Evolutionary conservation across 257 asterid species (phyloP).

Genomic region (Petrea volubilis): DNA sequence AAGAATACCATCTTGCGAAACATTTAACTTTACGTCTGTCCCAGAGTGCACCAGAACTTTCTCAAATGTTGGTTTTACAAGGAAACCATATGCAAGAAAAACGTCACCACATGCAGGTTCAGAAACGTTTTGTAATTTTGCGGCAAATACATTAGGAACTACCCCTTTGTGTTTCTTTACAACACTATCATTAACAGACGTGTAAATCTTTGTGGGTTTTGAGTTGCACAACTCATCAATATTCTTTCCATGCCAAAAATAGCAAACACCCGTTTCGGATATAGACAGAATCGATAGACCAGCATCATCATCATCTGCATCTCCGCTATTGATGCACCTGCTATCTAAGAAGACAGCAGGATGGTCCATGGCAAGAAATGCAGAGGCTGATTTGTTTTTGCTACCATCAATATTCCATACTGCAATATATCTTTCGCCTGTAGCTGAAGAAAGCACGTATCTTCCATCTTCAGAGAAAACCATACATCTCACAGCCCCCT

Average conservation of each 20-base stretch:
- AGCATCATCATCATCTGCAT: conserved; percentile 43
- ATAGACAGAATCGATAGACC: conserved; percentile 77
- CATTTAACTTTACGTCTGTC: conserved; percentile 51
- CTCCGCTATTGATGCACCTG: conserved; percentile 35
- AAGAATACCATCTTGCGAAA: conserved; percentile 73
- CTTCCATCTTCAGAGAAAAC: conserved; percentile 79
- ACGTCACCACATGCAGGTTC: conserved; percentile 53
- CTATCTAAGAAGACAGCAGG: conserved; percentile 85
- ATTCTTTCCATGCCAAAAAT: conserved; percentile 79
- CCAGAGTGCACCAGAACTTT: conserved; percentile 77
- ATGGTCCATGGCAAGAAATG: conserved; percentile 81
- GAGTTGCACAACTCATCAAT: conserved; percentile 59
- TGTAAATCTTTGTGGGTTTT: conserved; percentile 68
- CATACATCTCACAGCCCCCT: conserved; percentile 87
- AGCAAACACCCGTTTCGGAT: conserved; percentile 86
- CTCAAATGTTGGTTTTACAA: conserved; percentile 77
- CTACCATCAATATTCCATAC: conserved; percentile 77
- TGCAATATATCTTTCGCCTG: conserved; percentile 75
- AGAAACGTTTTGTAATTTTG: conserved; percentile 61
- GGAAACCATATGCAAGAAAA: conserved; percentile 78
- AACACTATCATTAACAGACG: conserved; percentile 48
- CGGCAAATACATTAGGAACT: conserved; percentile 68
- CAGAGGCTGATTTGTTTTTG: conserved; percentile 66
- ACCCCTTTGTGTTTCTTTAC: conserved; percentile 57
- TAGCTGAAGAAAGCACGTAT: conserved; percentile 78